Conservation (phyloP, 2,329 filamentous ascomycete genomes). For the Purpureocillium lavendulum region DNA sequence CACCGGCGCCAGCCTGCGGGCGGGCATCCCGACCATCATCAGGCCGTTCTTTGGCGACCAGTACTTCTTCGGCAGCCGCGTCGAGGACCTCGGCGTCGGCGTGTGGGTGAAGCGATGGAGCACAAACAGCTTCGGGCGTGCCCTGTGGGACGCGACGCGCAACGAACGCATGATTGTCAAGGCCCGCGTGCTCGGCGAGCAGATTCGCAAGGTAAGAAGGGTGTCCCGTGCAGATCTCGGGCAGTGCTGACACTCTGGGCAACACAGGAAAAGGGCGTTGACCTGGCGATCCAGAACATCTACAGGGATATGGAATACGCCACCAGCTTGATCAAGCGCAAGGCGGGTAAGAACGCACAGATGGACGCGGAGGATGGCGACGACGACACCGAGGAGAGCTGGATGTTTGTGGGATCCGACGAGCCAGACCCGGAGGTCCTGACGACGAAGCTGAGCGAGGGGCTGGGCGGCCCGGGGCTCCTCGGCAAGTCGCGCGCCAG, state of each 20-base stretch:
- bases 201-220: constrained; percentile 69
- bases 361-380: constrained; percentile 37
- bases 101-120: constrained; percentile 85
- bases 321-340: constrained; percentile 67
- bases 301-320: constrained; percentile 95
- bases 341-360: constrained; percentile 41
- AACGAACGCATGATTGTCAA: constrained; percentile 87
- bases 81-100: constrained; percentile 90
- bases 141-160: constrained; percentile 85
- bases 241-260: constrained; percentile 20
- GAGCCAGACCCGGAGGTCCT: constrained; percentile 36
- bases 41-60: constrained; percentile 98
- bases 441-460: constrained; percentile 31
- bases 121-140: constrained; percentile 73
- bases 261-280: constrained; percentile 79
- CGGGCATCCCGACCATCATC: constrained; percentile 88
- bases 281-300: constrained; percentile 80
- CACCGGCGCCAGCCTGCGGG: constrained; percentile 84
- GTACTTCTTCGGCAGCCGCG: constrained; percentile 84
- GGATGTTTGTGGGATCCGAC: constrained; percentile 73
- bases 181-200: constrained; percentile 71
- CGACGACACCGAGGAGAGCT: constrained; percentile 66
- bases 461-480: constrained; percentile 15
- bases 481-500: too few species aligned
- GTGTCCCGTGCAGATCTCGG: background rate